Evolutionary conservation across 352 stramenopile genomes (phyloP).

Genomic region (Globisporangium lucens): DNA sequence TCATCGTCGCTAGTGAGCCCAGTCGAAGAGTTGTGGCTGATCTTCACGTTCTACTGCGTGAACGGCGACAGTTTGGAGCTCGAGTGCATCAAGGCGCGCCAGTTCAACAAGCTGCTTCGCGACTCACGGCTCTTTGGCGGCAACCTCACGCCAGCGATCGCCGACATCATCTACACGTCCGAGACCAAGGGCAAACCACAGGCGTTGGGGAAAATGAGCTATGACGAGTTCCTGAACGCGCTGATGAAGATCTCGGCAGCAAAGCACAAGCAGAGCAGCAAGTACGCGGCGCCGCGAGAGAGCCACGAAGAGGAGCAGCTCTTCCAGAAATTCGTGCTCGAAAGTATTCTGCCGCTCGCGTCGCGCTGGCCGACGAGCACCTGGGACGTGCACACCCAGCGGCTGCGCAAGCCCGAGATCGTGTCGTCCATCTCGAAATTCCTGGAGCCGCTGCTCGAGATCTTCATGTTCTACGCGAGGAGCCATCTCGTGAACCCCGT

Average conservation of each 20-base stretch:
- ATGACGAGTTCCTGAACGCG: slow-evolving; percentile 78
- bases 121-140: slow-evolving; percentile 53
- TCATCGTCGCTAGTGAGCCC: slow-evolving; percentile 20
- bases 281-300: slow-evolving; percentile 26
- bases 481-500: slow-evolving; percentile 36
- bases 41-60: slow-evolving; percentile 83
- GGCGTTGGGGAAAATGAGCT: slow-evolving; percentile 66
- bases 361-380: slow-evolving; percentile 48
- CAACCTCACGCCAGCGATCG: slow-evolving; percentile 60
- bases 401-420: slow-evolving; percentile 45
- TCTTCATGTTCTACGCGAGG: slow-evolving; percentile 80
- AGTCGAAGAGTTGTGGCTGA: slow-evolving; percentile 69
- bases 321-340: slow-evolving; percentile 54
- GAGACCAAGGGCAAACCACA: slow-evolving; percentile 68
- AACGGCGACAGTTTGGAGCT: slow-evolving; percentile 73
- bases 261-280: slow-evolving; percentile 29
- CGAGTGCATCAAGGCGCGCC: slow-evolving; percentile 64
- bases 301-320: slow-evolving; percentile 46
- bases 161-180: slow-evolving; percentile 77
- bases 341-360: slow-evolving; percentile 57
- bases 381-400: slow-evolving; percentile 52
- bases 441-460: slow-evolving; percentile 57
- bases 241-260: slow-evolving; percentile 59
- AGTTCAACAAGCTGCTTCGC: slow-evolving; percentile 70
- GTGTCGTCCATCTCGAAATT: slow-evolving; percentile 66